Evolutionary conservation across 164 flowering plant genomes (phyloP).

Genomic region (Amborella trichopoda): DNA sequence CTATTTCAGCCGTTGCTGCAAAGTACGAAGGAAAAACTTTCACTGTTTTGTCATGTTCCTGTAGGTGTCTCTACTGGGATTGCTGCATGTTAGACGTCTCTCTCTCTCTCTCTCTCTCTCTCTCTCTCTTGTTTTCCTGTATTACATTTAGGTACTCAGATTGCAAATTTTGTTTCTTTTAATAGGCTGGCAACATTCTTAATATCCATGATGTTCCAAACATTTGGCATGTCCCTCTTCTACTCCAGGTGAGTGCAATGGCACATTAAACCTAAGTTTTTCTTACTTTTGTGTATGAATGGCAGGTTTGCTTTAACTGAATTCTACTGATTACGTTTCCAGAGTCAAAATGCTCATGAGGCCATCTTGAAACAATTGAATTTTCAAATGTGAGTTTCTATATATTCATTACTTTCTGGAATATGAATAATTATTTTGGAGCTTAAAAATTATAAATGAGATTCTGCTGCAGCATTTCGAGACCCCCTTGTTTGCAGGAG

Average conservation of each 20-base stretch:
- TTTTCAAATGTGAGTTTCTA: slow-evolving; percentile 34
- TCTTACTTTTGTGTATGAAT: background rate
- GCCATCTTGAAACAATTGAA: slow-evolving; percentile 71
- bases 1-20: slow-evolving; percentile 85
- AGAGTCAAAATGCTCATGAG: slow-evolving; percentile 90
- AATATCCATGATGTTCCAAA: slow-evolving; percentile 94
- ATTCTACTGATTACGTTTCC: too few relatives aligned
- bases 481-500: slow-evolving; percentile 58
- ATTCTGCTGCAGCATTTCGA: slow-evolving; percentile 50
- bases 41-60: slow-evolving; percentile 95
- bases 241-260: slow-evolving; percentile 55
- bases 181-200: slow-evolving; percentile 70
- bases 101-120: too few relatives aligned
- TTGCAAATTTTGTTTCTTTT: slow-evolving; percentile 1
- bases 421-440: background rate
- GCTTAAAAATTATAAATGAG: slow-evolving; percentile 1
- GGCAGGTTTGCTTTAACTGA: too few relatives aligned
- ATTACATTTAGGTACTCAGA: background rate
- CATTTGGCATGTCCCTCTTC: slow-evolving; percentile 93
- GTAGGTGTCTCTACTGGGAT: slow-evolving; percentile 38
- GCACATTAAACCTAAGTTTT: slow-evolving; percentile 2
- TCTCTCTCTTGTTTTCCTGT: background rate
- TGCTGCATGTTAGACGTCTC: too few relatives aligned
- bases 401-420: slow-evolving; percentile 3
- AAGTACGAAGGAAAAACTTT: slow-evolving; percentile 76